A percentile compares a stretch with the other conserved stretches of the same genome.
These are phyloP conservation scores for Elsinoe arachidis DNA, from an alignment of 2,329 filamentous ascomycete genomes.

Conservation along the genomic window DNA sequence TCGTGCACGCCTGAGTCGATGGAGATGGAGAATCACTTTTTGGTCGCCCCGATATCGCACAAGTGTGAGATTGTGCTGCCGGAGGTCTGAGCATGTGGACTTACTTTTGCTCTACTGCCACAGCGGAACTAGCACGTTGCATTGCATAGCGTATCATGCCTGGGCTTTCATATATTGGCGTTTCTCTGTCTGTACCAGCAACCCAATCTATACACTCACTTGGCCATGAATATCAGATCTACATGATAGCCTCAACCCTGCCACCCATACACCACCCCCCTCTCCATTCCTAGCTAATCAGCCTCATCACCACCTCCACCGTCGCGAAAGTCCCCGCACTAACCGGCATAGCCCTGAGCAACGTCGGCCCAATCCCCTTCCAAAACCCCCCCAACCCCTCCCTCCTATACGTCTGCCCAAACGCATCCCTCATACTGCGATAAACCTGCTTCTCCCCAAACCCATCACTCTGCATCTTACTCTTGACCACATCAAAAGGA, in stretches of 20 bases:
- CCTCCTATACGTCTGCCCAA: constrained; percentile 66
- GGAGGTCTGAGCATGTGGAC: too few relatives aligned
- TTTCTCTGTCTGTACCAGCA: not conserved
- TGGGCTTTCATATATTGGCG: constrained; percentile 7
- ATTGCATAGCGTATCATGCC: too few relatives aligned
- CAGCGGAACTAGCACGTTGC: too few relatives aligned
- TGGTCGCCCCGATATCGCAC: constrained; percentile 23
- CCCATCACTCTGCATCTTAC: constrained; percentile 98
- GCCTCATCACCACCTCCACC: constrained; percentile 32
- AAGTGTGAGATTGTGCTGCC: constrained; percentile 21
- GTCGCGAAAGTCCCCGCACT: constrained; percentile 96
- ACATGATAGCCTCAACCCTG: not conserved
- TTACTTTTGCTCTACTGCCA: too few relatives aligned
- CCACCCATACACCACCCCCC: not conserved
- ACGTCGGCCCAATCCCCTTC: constrained; percentile 84
- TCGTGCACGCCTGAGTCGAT: constrained; percentile 22
- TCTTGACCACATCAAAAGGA: constrained; percentile 96
- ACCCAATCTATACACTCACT: not conserved
- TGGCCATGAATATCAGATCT: not conserved
- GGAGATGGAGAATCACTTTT: constrained; percentile 26
- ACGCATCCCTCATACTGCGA: constrained; percentile 79
- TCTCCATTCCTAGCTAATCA: constrained; percentile 27
- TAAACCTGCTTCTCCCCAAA: constrained; percentile 67
- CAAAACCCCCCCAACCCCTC: constrained; percentile 83
- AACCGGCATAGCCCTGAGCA: constrained; percentile 93